Percentiles rank a stretch among this genome's conserved stretches.
Evolutionary conservation across 148 eudicot genomes (phyloP).

Genomic region (Amaranthus hypochondriacus): DNA sequence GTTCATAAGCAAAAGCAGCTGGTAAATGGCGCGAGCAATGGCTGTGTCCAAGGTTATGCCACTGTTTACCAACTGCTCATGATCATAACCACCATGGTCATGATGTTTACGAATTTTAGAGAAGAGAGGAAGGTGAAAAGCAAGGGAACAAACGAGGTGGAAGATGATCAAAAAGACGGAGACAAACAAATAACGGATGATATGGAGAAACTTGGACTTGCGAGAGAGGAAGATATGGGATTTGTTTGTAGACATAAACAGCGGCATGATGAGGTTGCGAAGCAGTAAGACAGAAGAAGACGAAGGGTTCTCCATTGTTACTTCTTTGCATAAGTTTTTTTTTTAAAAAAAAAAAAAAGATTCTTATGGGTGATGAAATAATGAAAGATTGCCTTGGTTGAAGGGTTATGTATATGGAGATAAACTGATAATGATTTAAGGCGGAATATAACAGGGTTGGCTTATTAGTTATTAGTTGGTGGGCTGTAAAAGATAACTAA

Average conservation of each 20-base stretch:
- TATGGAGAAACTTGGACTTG: conserved; percentile 33
- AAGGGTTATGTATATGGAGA: neutral
- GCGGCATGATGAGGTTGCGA: conserved; percentile 35
- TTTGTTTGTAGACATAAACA: conserved; percentile 35
- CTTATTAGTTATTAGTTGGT: neutral
- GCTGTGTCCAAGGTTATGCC: conserved; percentile 27
- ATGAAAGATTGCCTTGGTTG: neutral
- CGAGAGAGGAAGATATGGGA: conserved; percentile 18
- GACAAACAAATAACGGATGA: conserved; percentile 36
- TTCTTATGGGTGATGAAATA: neutral
- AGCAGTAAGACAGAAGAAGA: conserved; percentile 29
- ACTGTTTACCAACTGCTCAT: conserved; percentile 6
- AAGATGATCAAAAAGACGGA: conserved; percentile 35
- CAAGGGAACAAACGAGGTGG: conserved; percentile 25
- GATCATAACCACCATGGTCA: neutral
- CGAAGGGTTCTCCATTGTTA: conserved; percentile 28
- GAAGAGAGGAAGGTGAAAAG: conserved; percentile 3
- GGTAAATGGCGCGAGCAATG: conserved; percentile 59
- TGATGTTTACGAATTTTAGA: neutral
- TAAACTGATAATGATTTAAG: too few species aligned
- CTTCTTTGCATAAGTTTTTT: conserved; percentile 3
- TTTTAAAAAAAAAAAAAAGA: too few species aligned
- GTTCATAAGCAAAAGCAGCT: conserved; percentile 42
- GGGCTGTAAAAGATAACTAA: neutral
- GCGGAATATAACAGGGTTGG: too few species aligned